Percentiles rank a stretch among this genome's conserved stretches.
phyloP scores from a whole-genome alignment of 192 early-diverging fungal species.

The Dissophora ornata region DNA sequence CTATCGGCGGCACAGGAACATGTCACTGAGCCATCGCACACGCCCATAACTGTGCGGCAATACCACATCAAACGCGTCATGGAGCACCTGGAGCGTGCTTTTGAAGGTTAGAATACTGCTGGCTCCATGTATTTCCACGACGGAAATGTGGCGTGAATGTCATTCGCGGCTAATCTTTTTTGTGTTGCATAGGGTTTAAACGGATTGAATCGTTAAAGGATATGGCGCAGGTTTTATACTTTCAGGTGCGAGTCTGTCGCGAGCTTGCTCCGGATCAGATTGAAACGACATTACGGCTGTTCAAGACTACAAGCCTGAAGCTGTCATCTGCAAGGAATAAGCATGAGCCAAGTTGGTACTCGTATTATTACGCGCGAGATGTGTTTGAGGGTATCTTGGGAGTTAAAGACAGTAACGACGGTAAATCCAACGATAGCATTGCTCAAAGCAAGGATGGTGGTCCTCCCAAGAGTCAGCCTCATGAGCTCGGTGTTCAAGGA shows the following conservation, averaged over 20 bases:
- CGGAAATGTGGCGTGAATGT: too few relatives aligned
- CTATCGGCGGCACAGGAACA: not conserved
- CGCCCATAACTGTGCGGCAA: not conserved
- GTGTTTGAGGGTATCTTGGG: slow-evolving; percentile 33
- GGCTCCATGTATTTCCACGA: too few relatives aligned
- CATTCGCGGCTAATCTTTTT: too few relatives aligned
- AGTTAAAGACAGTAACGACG: not conserved
- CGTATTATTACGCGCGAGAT: slow-evolving; percentile 34
- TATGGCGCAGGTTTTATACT: slow-evolving; percentile 33
- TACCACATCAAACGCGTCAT: not conserved
- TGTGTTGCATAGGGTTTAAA: slow-evolving; percentile 10
- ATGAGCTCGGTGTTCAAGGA: too few relatives aligned
- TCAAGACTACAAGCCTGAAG: not conserved
- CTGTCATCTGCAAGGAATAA: not conserved
- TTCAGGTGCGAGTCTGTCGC: slow-evolving; percentile 14
- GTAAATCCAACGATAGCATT: not conserved
- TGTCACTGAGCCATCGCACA: not conserved
- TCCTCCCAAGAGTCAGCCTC: too few relatives aligned
- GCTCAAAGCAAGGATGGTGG: not conserved
- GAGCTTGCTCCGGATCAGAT: slow-evolving; percentile 2
- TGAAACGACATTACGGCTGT: not conserved
- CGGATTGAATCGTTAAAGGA: slow-evolving; percentile 26
- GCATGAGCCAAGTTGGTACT: slow-evolving; percentile 39
- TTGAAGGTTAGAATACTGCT: not conserved
- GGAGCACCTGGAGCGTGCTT: not conserved